Base-by-base conservation (phyloP, 2,329 filamentous ascomycete species). In the Aspergillus fumigatiaffinis region DNA sequence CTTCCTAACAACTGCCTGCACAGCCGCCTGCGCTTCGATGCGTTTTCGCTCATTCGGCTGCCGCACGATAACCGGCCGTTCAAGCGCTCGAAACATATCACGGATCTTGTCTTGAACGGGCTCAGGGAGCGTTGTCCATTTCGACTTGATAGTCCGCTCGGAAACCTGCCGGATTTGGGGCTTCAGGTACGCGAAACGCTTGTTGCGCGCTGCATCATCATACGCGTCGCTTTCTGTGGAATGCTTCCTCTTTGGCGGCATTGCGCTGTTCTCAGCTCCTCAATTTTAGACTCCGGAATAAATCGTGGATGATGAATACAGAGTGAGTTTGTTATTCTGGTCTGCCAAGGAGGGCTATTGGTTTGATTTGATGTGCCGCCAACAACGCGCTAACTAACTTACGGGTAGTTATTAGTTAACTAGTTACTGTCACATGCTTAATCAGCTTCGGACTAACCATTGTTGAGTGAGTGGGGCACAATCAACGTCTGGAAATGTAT, bases 61-160 rank as follows among this genome's bases (percentile, higher is more conserved):
- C 20, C 73, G 70, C 44, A 74, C 70, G 21, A 77, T 76, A n/a
- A 77, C 75, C 32, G 75, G 75, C 10, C 76, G 68, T 56, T 78
- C 76, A 10, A 78, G 62, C 12, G 73, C 67, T 28, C 69, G 69
- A 50, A 79, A 76, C 60, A 79, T 70, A 42, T 73, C 74, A 38
- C 71, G 69, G 49, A 79, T 68, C 53, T 73, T 77, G 42, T 75
- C 75, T 61, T 78, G 77, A 3, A 71, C 71, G 1, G 73, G 67
- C 29, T 76, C 73, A 1, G 76, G 73, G 2, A 79, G 69, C 4
- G 77, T 75, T 12, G 72, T 70, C 77, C 77, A 79, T 72, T 78
- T 78, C 42, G 74, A 71, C 52, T 76, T 76, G 63, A 79, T 77
- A 8, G 74, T 76, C 50, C 70, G 67, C 59, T 78, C 73, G 8